Base-by-base conservation (phyloP, 768 basidiomycete genomes). In the Pulveroboletus ravenelii region DNA sequence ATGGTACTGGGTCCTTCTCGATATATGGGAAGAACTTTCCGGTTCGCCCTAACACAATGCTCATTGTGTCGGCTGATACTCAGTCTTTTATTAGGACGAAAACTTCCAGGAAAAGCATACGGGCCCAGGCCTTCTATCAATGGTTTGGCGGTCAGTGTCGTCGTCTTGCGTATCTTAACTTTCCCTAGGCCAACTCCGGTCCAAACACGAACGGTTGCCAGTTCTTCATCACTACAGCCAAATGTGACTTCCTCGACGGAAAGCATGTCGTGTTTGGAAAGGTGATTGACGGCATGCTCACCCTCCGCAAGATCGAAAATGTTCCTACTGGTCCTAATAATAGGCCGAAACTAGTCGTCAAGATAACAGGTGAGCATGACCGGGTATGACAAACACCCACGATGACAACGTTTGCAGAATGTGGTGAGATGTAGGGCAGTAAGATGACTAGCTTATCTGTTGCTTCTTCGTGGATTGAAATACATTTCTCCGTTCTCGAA, bases 151-250 rank as follows among this genome's bases (percentile, higher is more conserved):
- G 5, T 17, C 43, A 42, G 17, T 41, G 35, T 46, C 15, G 41
- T 30, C 20, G 10, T 50, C 13, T 53, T 18, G 40, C 40, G 41
- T 37, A 37, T 32, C 10, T 34, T 54, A 29, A 54, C 42, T 2
- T 48, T 20, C 20, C 47, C 29, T 59, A 94, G 93, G 95, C 94
- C 0, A 98, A 97, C 70, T 96, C 94, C 0, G 95, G 95, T 6
- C 80, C 88, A 3, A 86, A 91, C 62, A 94, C 93, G 13, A 98
- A 97, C 56, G 95, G 94, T 3, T 94, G 91, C 67, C 93, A 92
- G 82, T 99, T 98, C 75, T 99, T 99, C 77, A 85, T 99, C 64
- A 99, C 96, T 0, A 93, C 91, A 2, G 90, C 84, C 9, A 87
- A 89, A 58, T 95, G 94, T 56, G 91, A 94, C 54, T 98, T 98